Base-by-base conservation (phyloP, 2,329 filamentous ascomycete genomes). In the Trichoderma sp. region DNA sequence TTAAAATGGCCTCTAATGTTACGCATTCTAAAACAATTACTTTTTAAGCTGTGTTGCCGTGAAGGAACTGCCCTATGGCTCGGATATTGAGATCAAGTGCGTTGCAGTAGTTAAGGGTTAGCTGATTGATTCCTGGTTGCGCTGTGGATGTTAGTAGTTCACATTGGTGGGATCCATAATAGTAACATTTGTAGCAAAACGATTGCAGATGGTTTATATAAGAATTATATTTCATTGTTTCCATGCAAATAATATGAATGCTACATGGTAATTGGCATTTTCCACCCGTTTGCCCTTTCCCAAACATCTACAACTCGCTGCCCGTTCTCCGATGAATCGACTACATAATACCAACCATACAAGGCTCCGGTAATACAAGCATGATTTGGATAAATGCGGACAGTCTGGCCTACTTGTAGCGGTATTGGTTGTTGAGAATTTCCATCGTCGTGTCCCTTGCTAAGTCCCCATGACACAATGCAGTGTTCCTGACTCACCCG, bases 281-380 rank as follows among this genome's bases (percentile, higher is more conserved):
- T 17, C 39, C 39, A 43, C 39, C 39, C 39, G 17, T n/a, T 43
- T n/a, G 39, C 39, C 17, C 39, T 43, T 43, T 43, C 39, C 39
- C 39, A 43, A n/a, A 43, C 39, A 43, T 43, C 39, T n/a, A 43
- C 39, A n/a, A 43, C 17, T 43, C 39, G 39, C 1, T 43, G 15
- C 39, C 17, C 39, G 23, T 61, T 2, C 36, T 61, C 32, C 12
- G 58, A 61, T 17, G 58, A 39, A 26, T 61, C 58, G 32, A 61
- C 12, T 36, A 61, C 30, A 23, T 61, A 61, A 39, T 61, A 61
- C 58, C 58, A 61, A 17, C 32, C 32, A 13, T 61, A 39, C 13
- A 61, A 61, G 13, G 58, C 58, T 17, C 58, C 58, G 11, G 58
- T 39, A 39, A 61, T 61, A 61, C 58, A 61, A 7, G 58, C 32